Evolutionary conservation across 2,329 filamentous ascomycete genomes (phyloP).

Genomic region (Tympanopsis confertula): DNA sequence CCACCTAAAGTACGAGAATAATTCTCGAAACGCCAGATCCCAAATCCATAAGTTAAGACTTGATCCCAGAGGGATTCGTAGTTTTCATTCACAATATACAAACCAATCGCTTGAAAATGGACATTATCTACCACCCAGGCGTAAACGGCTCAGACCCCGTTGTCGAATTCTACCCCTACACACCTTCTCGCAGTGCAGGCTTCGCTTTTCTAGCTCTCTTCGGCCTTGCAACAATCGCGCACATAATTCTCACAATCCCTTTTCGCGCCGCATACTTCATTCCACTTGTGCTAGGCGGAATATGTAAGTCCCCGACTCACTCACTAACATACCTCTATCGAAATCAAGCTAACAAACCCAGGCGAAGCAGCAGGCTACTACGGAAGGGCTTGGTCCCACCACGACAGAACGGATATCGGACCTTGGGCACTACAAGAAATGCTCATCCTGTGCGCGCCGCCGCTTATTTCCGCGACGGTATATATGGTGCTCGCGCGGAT

Average conservation of each 20-base stretch:
- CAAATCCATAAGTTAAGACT: background rate
- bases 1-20: background rate
- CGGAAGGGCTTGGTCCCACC: background rate
- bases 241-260: slow-evolving; percentile 16
- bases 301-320: slow-evolving; percentile 13
- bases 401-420: background rate
- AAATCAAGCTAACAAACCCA: slow-evolving; percentile 3
- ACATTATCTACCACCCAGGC: slow-evolving; percentile 16
- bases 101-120: slow-evolving; percentile 9
- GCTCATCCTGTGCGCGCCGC: background rate
- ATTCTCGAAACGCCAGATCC: too few species aligned
- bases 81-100: slow-evolving; percentile 1
- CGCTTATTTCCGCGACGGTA: background rate
- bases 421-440: slow-evolving; percentile 1
- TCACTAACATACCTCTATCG: background rate
- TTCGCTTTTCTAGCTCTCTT: slow-evolving; percentile 21
- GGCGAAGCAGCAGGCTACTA: slow-evolving; percentile 11
- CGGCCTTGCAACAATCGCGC: slow-evolving; percentile 13
- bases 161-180: slow-evolving; percentile 22
- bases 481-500: background rate
- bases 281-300: slow-evolving; percentile 19
- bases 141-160: slow-evolving; percentile 15
- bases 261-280: slow-evolving; percentile 21
- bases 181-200: slow-evolving; percentile 17
- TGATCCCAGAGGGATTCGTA: background rate